Percentiles rank a stretch among this genome's conserved stretches.
Conservation (phyloP, 345 rosid genomes). For the Trapa bicornis region DNA sequence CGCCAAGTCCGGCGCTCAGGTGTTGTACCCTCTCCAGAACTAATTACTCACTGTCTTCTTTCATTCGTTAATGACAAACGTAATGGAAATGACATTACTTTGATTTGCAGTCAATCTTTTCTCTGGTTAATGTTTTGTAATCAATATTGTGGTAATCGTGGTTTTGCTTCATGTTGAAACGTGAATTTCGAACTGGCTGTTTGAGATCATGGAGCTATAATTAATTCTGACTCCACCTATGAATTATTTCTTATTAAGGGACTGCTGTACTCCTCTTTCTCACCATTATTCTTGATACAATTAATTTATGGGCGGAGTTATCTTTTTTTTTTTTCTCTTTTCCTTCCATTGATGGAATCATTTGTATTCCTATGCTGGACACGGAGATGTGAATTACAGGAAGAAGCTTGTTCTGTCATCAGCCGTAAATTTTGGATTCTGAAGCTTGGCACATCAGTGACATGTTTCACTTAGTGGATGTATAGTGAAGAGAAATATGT, state of each 20-base stretch:
- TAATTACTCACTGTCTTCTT: neutral
- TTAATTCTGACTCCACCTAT: neutral
- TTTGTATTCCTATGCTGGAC: too few species aligned
- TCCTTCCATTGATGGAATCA: too few species aligned
- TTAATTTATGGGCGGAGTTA: neutral
- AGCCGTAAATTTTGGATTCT: conserved; percentile 24
- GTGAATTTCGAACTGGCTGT: too few species aligned
- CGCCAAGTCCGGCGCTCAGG: conserved; percentile 86
- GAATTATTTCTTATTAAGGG: neutral
- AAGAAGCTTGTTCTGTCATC: neutral
- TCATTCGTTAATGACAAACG: neutral
- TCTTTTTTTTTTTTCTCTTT: too few species aligned
- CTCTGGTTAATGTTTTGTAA: too few species aligned
- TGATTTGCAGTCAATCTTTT: too few species aligned
- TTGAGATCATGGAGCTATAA: neutral
- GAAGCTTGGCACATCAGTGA: neutral
- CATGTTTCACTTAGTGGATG: too few species aligned
- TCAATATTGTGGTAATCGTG: too few species aligned
- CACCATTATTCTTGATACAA: neutral
- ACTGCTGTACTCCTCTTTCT: neutral
- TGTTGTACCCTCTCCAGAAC: conserved; percentile 7
- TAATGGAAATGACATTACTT: too few species aligned
- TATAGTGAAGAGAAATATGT: neutral
- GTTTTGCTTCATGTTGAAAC: neutral
- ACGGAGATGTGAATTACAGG: too few species aligned